These are phyloP conservation scores for Exophiala aquamarina DNA, from an alignment of 2,329 filamentous ascomycete genomes.

Conservation along the genomic window DNA sequence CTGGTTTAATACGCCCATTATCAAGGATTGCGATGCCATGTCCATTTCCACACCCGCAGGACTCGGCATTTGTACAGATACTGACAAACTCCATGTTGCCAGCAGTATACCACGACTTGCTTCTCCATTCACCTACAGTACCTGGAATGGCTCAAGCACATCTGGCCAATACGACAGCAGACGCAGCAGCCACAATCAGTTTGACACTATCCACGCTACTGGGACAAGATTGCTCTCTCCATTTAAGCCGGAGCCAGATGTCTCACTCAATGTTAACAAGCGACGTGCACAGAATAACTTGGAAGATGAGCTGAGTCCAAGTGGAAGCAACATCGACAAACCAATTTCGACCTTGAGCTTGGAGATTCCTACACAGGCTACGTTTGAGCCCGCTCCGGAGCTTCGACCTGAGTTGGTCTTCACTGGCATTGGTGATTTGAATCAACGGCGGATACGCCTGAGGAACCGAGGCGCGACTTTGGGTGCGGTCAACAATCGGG, in stretches of 20 bases:
- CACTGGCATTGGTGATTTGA: slow-evolving; percentile 40
- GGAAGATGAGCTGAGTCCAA: slow-evolving; percentile 51
- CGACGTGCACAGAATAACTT: slow-evolving; percentile 57
- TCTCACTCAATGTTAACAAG: slow-evolving; percentile 53
- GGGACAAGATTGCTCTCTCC: slow-evolving; percentile 50
- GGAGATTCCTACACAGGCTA: slow-evolving; percentile 34
- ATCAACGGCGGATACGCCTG: slow-evolving; percentile 58
- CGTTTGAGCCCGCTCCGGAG: slow-evolving; percentile 43
- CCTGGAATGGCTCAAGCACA: slow-evolving; percentile 44
- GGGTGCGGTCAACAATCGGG: slow-evolving; percentile 54
- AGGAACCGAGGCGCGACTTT: slow-evolving; percentile 63
- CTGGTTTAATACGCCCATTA: slow-evolving; percentile 39
- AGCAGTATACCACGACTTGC: slow-evolving; percentile 43
- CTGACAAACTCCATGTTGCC: slow-evolving; percentile 22
- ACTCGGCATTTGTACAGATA: slow-evolving; percentile 23
- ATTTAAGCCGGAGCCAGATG: slow-evolving; percentile 54
- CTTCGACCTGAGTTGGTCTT: slow-evolving; percentile 26
- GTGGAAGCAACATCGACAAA: slow-evolving; percentile 36
- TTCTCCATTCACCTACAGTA: slow-evolving; percentile 51
- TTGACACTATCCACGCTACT: slow-evolving; percentile 47
- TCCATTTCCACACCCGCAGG: slow-evolving; percentile 22
- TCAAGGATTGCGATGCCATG: slow-evolving; percentile 16
- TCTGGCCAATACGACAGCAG: slow-evolving; percentile 31
- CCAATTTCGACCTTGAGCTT: slow-evolving; percentile 36
- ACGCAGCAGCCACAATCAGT: slow-evolving; percentile 36